Base-by-base conservation (phyloP, 2,329 filamentous ascomycete genomes). In the Diplodia mutila region DNA sequence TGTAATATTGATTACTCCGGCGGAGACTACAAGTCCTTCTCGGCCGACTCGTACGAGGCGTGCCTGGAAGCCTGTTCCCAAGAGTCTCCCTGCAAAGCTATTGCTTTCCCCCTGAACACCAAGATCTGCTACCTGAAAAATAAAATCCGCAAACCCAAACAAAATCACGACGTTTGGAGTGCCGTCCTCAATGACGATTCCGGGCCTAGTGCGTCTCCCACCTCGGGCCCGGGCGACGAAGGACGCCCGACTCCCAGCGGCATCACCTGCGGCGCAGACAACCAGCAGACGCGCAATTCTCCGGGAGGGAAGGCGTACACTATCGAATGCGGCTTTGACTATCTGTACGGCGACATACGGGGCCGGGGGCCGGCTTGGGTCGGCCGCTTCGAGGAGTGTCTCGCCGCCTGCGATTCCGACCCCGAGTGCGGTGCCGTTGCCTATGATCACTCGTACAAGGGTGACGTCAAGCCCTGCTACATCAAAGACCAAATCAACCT, bases 251-350 rank as follows among this genome's bases (percentile, higher is more conserved):
- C 18, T 12, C 18, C 51, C 25, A 27, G 6, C 51, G 25, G 4
- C 21, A 29, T 51, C 6, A 37, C 42, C 42, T 51, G 59, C n/a
- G 9, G 16, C 21, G 14, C 14, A 21, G 46, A 51, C 42, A 23
- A 51, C 39, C 16, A 23, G 1, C 25, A 32, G 42, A 52, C 9
- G 6, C 42, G 25, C 18, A 54, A 2, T 29, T 42, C 63, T 7
- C 21, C 18, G 16, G 12, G 11, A 7, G 23, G 34, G 21, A 46
- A 42, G 4, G 1, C 18, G 1, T 65, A 48, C 49, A 42, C 42
- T 14, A 46, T 53, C 49, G 63, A 55, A 14, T 65, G 63, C 37
- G 49, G 49, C 11, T 6, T 53, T 5, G 48, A 55, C 63, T 34
- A 34, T 32, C 1, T 11, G 16, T 14, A 23, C 18, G 48, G 48